Evolutionary conservation across 495 filamentous ascomycete genomes (phyloP).

Genomic region (Penicillium paxilli): DNA sequence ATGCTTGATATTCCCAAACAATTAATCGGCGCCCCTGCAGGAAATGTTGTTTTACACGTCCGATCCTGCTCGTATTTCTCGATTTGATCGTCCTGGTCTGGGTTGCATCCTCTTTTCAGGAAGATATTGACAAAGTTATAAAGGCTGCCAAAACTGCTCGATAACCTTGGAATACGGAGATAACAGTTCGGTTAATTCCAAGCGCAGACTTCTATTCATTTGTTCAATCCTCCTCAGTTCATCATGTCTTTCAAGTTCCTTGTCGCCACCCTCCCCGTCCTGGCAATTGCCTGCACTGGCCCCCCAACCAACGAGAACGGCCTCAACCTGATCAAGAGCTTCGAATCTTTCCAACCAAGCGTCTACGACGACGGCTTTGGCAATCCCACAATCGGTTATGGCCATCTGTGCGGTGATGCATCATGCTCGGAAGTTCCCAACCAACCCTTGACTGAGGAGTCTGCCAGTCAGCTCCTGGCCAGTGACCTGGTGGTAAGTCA

Average conservation of each 20-base stretch:
- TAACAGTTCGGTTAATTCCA: no score
- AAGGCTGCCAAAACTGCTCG: no score
- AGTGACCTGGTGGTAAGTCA: conserved; percentile 38
- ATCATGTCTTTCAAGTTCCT: conserved; percentile 13
- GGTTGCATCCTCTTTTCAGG: no score
- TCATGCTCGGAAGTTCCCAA: conserved; percentile 46
- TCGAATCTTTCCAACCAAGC: conserved; percentile 34
- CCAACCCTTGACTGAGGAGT: conserved; percentile 39
- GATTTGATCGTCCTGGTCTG: not conserved
- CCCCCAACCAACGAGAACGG: conserved; percentile 37
- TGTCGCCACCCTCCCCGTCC: conserved; percentile 9
- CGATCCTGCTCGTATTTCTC: not conserved
- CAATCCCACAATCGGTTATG: conserved; percentile 52
- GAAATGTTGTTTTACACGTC: not conserved
- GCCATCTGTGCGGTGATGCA: conserved; percentile 45
- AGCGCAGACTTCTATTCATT: no score
- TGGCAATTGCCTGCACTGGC: conserved; percentile 25
- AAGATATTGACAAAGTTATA: not conserved
- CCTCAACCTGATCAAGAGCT: conserved; percentile 38
- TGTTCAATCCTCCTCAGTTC: not conserved
- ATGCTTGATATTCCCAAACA: not conserved
- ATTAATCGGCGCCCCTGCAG: not conserved
- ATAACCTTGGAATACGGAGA: no score
- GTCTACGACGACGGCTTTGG: conserved; percentile 43
- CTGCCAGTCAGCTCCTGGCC: conserved; percentile 40